Evolutionary conservation across 495 filamentous ascomycete genomes (phyloP), one percentile per base, ranked within the genome.

Genomic region (Aspergillus asperescens): DNA sequence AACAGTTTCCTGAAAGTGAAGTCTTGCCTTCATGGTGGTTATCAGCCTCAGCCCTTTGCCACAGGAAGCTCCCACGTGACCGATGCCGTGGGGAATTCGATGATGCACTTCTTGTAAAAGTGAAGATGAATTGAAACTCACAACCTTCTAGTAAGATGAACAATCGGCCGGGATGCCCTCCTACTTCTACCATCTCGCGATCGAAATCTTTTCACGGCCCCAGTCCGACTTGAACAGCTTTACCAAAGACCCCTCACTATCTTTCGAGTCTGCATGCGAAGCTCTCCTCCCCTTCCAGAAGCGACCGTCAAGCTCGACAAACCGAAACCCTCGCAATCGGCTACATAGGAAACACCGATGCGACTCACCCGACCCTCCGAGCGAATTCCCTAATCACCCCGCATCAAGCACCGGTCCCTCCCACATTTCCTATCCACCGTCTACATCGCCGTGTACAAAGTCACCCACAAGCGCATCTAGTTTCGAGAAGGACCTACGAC

Each of bases 181-280:
- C 28, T 96, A 93, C 70, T 91, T 90, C 69, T 98, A 91, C 61
- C 92, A 97, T 62, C 66, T 98, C 24, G 83, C 84, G 59, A 81
- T 98, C 62, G 92, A 97, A 77, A 76, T 96, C 12, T 61, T 71
- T 34, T 48, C 55, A 46, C 85, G 86, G 67, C 66, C 80, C 54
- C 69, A 75, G 48, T 70, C 77, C 13, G 65, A 71, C 54, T 44
- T 56, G 19, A 35, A 32, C 50, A 37, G 43, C 16, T 50, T 34
- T 18, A 37, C 48, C 18, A 46, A 52, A 5, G 29, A 50, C 16
- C 31, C 41, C 15, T 61, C 58, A 5, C 50, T 68, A 34, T 59
- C 67, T 3, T 61, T 71, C 25, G 66, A 72, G 37, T 71, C 69
- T 56, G 66, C 63, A 60, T 65, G 64, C 57, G 68, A 75, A 68